phyloP scores from a whole-genome alignment of 83 land plant genomes.

The Picea engelmannii region DNA sequence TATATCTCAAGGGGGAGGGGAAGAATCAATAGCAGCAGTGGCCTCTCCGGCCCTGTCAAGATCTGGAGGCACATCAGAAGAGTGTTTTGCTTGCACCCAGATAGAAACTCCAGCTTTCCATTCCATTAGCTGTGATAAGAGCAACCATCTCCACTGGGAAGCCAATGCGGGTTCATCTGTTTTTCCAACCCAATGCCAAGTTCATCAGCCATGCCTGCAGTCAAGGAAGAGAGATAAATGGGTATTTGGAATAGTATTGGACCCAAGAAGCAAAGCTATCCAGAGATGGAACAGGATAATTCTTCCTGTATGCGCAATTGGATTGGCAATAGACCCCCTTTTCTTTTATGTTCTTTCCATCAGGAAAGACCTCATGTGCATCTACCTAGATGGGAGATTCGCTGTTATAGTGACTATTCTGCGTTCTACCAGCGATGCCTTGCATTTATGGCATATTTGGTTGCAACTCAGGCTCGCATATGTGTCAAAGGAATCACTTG shows the following conservation, averaged over 20 bases:
- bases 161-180: slow-evolving; percentile 76
- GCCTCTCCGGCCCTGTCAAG: slow-evolving; percentile 5
- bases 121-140: slow-evolving; percentile 70
- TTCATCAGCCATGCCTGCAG: slow-evolving; percentile 4
- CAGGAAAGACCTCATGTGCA: slow-evolving; percentile 49
- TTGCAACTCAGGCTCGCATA: slow-evolving; percentile 87
- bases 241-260: slow-evolving; percentile 58
- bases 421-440: slow-evolving; percentile 61
- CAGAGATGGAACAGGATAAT: slow-evolving; percentile 75
- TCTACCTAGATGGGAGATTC: slow-evolving; percentile 71
- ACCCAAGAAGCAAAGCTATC: slow-evolving; percentile 74
- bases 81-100: slow-evolving; percentile 84
- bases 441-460: slow-evolving; percentile 78
- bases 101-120: slow-evolving; percentile 71
- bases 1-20: too few species aligned
- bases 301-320: slow-evolving; percentile 66
- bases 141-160: slow-evolving; percentile 57
- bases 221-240: slow-evolving; percentile 13
- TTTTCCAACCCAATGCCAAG: slow-evolving; percentile 34
- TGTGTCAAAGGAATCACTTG: slow-evolving; percentile 80
- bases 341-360: slow-evolving; percentile 77
- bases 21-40: too few species aligned
- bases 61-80: slow-evolving; percentile 10
- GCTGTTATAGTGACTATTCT: slow-evolving; percentile 65
- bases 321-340: slow-evolving; percentile 82